Evolutionary conservation across 768 basidiomycete genomes (phyloP).

Genomic region (Panus rudis): DNA sequence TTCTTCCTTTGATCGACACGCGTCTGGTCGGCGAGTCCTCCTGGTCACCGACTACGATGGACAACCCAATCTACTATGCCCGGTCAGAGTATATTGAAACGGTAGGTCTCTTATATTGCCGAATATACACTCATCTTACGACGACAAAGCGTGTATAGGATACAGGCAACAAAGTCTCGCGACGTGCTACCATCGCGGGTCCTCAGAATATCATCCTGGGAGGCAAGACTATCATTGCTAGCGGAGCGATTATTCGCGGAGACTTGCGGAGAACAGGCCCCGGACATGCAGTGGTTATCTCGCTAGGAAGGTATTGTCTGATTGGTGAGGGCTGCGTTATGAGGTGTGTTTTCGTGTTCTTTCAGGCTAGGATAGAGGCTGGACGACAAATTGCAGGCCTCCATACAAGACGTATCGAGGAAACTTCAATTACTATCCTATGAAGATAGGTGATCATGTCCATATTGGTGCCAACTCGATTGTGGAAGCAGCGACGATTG

Average conservation of each 20-base stretch:
- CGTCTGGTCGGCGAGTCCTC: not conserved
- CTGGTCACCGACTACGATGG: slow-evolving; percentile 41
- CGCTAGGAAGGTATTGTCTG: slow-evolving; percentile 87
- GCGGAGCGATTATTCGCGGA: slow-evolving; percentile 85
- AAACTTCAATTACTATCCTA: slow-evolving; percentile 94
- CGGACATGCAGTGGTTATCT: slow-evolving; percentile 90
- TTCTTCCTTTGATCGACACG: too few relatives aligned
- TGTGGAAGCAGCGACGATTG: slow-evolving; percentile 92
- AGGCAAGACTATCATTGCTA: slow-evolving; percentile 94
- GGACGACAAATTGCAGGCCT: slow-evolving; percentile 40
- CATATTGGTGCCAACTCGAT: slow-evolving; percentile 86
- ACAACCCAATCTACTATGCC: slow-evolving; percentile 70
- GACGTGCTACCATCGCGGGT: slow-evolving; percentile 85
- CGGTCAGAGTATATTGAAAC: slow-evolving; percentile 87
- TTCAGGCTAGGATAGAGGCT: not conserved
- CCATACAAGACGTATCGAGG: slow-evolving; percentile 88
- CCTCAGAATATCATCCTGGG: slow-evolving; percentile 96
- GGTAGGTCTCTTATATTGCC: slow-evolving; percentile 29
- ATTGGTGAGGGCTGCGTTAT: slow-evolving; percentile 88
- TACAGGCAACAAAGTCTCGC: slow-evolving; percentile 93
- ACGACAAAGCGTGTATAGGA: slow-evolving; percentile 45
- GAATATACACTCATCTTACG: not conserved
- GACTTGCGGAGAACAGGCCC: slow-evolving; percentile 86
- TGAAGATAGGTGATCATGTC: slow-evolving; percentile 95
- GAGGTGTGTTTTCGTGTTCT: slow-evolving; percentile 40